A percentile compares a stretch with the other conserved stretches of the same genome.
phyloP scores from a whole-genome alignment of 2,329 filamentous ascomycete species.

The Incumbomyces delicatus region DNA sequence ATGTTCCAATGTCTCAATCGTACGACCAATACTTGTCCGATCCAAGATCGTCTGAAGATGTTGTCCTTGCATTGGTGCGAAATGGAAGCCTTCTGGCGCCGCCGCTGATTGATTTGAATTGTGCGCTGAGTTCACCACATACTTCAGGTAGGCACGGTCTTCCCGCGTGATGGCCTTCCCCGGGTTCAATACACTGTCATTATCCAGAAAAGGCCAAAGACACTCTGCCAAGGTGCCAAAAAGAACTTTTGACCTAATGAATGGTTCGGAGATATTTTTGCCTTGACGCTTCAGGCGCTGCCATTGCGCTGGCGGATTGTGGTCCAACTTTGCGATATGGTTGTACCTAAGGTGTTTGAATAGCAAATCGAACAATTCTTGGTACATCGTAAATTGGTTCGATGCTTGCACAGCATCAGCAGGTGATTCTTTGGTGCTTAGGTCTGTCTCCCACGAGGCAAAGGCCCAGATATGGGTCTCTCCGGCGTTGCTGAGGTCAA shows the following conservation, averaged over 20 bases:
- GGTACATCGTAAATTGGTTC: slow-evolving; percentile 3
- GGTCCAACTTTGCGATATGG: slow-evolving; percentile 11
- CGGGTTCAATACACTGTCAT: slow-evolving; percentile 19
- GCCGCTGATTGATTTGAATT: not conserved
- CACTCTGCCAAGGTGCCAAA: slow-evolving; percentile 30
- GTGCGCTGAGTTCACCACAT: not conserved
- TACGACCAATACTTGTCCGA: slow-evolving; percentile 31
- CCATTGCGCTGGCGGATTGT: slow-evolving; percentile 12
- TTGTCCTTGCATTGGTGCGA: slow-evolving; percentile 7
- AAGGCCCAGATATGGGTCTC: slow-evolving; percentile 35
- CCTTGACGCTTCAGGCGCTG: slow-evolving; percentile 12
- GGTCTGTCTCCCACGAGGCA: slow-evolving; percentile 28
- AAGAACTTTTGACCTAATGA: slow-evolving; percentile 23
- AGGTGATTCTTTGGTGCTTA: not conserved
- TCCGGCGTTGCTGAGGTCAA: slow-evolving; percentile 30
- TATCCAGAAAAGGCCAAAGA: slow-evolving; percentile 26
- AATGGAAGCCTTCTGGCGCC: slow-evolving; percentile 10
- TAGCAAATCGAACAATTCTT: slow-evolving; percentile 10
- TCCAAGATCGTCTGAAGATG: slow-evolving; percentile 31
- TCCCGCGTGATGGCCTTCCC: not conserved
- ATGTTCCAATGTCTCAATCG: slow-evolving; percentile 23
- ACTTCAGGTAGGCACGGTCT: slow-evolving; percentile 6
- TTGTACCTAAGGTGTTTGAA: slow-evolving; percentile 11
- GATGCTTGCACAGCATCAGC: not conserved
- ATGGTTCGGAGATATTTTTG: slow-evolving; percentile 18